These are phyloP conservation scores for Didymella glomerata DNA, from an alignment of 2,329 filamentous ascomycete genomes.

Conservation along the genomic window DNA sequence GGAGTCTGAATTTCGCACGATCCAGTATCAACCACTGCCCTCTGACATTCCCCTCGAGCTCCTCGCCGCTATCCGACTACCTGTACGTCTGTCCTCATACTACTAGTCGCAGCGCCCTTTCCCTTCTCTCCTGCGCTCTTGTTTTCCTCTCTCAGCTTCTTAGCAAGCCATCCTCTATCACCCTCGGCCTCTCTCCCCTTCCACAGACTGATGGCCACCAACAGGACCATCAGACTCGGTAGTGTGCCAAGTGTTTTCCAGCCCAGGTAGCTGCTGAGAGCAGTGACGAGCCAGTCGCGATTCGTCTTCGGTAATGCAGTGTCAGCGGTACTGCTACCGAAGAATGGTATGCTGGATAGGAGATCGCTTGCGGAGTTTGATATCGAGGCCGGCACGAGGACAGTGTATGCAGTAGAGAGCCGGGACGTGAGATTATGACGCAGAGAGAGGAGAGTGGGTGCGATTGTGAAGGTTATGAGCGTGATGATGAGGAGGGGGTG, in stretches of 20 bases:
- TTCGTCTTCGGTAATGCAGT: background rate
- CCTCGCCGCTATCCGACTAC: background rate
- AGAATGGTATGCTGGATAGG: background rate
- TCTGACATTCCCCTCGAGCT: too few relatives aligned
- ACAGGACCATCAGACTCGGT: constrained; percentile 7
- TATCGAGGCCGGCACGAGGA: background rate
- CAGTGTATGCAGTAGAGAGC: background rate
- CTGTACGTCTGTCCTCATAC: constrained; percentile 11
- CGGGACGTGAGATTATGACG: background rate
- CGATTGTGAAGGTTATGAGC: constrained; percentile 16
- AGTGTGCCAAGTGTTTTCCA: constrained; percentile 7
- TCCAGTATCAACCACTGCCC: too few relatives aligned
- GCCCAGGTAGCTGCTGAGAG: constrained; percentile 6
- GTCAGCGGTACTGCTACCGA: background rate
- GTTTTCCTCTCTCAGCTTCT: background rate
- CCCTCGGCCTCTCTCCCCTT: background rate
- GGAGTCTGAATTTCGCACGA: too few relatives aligned
- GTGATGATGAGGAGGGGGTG: constrained; percentile 8
- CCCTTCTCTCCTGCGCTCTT: background rate
- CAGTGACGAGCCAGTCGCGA: background rate
- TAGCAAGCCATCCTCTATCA: background rate
- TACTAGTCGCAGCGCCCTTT: background rate
- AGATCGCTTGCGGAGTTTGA: background rate
- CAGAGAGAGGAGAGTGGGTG: constrained; percentile 8
- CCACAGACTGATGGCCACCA: background rate